Evolutionary conservation across 768 basidiomycete genomes (phyloP), one percentile per base, ranked within the genome.

Genomic region (Boletus sensibilis): DNA sequence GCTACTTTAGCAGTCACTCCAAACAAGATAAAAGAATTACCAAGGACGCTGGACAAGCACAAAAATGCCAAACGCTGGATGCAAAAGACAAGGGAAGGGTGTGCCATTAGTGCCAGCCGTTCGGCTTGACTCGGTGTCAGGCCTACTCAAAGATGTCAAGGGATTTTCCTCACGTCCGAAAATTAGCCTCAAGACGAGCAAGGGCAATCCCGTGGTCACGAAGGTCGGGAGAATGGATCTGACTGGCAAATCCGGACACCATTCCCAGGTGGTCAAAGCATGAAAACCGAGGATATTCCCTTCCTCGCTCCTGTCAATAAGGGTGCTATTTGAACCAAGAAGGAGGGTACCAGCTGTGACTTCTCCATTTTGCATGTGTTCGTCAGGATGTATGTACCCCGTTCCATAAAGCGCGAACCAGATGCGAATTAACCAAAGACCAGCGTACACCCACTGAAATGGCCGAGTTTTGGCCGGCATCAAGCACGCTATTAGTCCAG

Each of bases 361-460:
- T 59, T 77, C 76, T 34, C 73, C 76, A 57, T 73, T 75, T 61
- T 77, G 76, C 61, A 76, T 73, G 54, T 75, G 65, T 61, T 77
- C 76, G 53, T 77, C 76, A 10, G 76, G 76, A 52, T 77, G 76
- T 37, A 77, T 76, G 53, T 76, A 76, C 1, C 69, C 75, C 8
- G 64, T 68, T 20, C 75, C 72, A 49, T 57, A 61, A 20, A 77
- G 53, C 8, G 76, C 75, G 16, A 72, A 66, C 53, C 65, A 64
- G 40, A 62, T 40, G 16, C 70, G 70, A 56, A 60, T 41, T 21
- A 71, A 35, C 69, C 69, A 71, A 25, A 71, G 68, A 52, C 55
- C 41, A 40, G 25, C 14, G 43, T 72, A 71, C 6, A 39, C 40
- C 50, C 53, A 55, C 41, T 33, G 61, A 58, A 71, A 67, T 6